phyloP scores from a whole-genome alignment of 2,329 filamentous ascomycete genomes.

The Xylaria digitata region DNA sequence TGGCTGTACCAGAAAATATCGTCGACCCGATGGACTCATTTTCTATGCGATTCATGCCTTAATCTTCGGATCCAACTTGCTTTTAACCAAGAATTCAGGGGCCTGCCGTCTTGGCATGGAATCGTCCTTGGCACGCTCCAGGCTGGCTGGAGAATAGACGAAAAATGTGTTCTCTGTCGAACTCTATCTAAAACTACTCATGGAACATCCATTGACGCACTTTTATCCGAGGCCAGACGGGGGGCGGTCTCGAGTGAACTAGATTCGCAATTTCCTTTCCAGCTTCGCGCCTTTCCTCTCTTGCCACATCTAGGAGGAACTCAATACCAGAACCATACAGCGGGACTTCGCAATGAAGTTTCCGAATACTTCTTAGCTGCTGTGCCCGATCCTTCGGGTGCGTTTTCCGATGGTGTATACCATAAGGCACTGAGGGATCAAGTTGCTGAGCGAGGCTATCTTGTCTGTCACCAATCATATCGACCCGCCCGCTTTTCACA shows the following conservation, averaged over 20 bases:
- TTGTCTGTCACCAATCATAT: constrained; percentile 8
- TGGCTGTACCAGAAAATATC: not conserved
- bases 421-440: constrained; percentile 5
- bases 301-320: constrained; percentile 6
- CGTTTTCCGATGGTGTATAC: not conserved
- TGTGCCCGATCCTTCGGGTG: not conserved
- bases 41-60: not conserved
- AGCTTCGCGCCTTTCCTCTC: constrained; percentile 11
- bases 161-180: not conserved
- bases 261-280: not conserved
- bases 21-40: not conserved
- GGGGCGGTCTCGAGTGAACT: not conserved
- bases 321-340: not conserved
- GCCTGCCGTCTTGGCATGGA: not conserved
- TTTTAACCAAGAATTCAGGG: constrained; percentile 9
- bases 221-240: not conserved
- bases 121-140: constrained; percentile 8
- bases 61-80: not conserved
- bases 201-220: not conserved
- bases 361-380: constrained; percentile 13
- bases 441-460: constrained; percentile 6
- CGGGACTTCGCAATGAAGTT: constrained; percentile 5
- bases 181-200: not conserved
- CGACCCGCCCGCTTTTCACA: not conserved
- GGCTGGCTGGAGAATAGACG: not conserved